Conservation (phyloP, 2,329 filamentous ascomycete species). For the Colletotrichum sp. region DNA sequence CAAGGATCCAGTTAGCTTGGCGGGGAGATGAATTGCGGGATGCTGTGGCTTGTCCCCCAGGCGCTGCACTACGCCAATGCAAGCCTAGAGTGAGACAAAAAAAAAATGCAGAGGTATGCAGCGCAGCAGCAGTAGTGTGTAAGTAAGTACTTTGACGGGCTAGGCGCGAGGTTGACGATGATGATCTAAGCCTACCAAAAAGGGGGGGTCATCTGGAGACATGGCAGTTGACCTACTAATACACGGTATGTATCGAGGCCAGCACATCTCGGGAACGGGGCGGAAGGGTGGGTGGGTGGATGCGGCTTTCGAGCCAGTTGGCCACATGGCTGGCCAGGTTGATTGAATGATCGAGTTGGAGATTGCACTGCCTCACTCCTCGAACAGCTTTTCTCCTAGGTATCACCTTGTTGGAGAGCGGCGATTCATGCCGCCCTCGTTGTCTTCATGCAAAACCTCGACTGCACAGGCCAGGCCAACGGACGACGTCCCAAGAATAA, state of each 20-base stretch:
- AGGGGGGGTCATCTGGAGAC: neutral
- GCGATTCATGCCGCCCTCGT: neutral
- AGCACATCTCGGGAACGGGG: neutral
- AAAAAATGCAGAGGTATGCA: neutral
- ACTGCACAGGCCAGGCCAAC: neutral
- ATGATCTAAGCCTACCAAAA: neutral
- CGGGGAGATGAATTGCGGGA: neutral
- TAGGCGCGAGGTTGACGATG: neutral
- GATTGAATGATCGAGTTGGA: neutral
- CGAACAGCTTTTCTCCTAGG: neutral
- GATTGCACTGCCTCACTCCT: slow-evolving; percentile 13
- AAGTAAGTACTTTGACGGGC: neutral
- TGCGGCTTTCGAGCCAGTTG: neutral
- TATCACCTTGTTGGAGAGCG: neutral
- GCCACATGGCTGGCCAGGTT: neutral
- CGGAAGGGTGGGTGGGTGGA: neutral
- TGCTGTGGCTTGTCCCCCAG: neutral
- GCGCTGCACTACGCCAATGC: neutral
- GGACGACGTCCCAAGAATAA: neutral
- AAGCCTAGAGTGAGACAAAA: neutral
- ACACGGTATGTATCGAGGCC: neutral
- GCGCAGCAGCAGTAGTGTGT: neutral
- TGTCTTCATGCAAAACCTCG: neutral
- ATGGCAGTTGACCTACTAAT: neutral
- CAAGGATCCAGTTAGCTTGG: neutral